A percentile compares a stretch with the other conserved stretches of the same genome.
Evolutionary conservation across 2,329 filamentous ascomycete species (phyloP).

Genomic region (Fusarium subtropicale): DNA sequence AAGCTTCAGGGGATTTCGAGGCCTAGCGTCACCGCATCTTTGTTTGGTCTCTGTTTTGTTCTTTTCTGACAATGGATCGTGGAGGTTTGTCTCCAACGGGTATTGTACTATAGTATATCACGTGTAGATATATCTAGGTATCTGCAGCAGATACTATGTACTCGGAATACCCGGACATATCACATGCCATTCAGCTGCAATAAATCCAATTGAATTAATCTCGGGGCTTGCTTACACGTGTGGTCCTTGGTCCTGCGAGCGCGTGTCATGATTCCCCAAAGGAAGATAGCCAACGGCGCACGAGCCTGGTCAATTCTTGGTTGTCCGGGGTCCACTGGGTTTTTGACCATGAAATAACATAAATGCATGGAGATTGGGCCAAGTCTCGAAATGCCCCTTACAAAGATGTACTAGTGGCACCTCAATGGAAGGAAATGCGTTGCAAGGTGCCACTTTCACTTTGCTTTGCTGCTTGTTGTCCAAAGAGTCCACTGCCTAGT

Average conservation of each 20-base stretch:
- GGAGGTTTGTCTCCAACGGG: not conserved
- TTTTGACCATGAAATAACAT: conserved; percentile 24
- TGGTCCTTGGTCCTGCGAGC: conserved; percentile 24
- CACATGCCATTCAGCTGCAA: conserved; percentile 51
- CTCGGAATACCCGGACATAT: conserved; percentile 44
- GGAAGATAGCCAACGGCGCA: conserved; percentile 17
- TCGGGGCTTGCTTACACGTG: conserved; percentile 30
- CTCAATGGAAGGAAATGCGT: conserved; percentile 37
- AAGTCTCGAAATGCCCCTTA: conserved; percentile 35
- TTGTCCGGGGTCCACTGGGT: conserved; percentile 20
- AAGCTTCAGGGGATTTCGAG: conserved; percentile 16
- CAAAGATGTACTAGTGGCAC: conserved; percentile 39
- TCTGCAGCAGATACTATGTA: not conserved
- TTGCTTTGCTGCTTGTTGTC: conserved; percentile 10
- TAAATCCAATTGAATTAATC: conserved; percentile 13
- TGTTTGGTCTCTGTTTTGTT: not conserved
- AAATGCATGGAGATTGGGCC: conserved; percentile 38
- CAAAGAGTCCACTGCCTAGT: conserved; percentile 6
- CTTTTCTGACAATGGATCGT: not conserved
- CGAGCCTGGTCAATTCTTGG: conserved; percentile 30
- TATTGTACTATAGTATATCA: conserved; percentile 26
- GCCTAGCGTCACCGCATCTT: conserved; percentile 14
- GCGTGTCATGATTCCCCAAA: conserved; percentile 24
- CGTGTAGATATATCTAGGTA: conserved; percentile 25
- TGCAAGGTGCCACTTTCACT: conserved; percentile 45